Conservation (phyloP, 2,329 filamentous ascomycete genomes). For the Alternaria solani region DNA sequence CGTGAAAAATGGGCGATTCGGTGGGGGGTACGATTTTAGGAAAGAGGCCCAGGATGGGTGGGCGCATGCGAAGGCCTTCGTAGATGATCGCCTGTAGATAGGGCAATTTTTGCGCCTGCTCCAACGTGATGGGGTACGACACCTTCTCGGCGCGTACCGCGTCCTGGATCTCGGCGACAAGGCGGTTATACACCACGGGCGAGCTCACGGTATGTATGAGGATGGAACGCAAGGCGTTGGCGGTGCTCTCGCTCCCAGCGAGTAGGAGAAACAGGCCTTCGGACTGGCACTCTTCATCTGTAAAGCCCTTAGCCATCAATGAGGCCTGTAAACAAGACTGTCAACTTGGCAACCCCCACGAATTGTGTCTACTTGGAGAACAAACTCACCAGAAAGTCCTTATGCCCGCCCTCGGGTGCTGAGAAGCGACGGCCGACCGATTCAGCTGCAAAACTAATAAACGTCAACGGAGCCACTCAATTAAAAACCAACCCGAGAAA, state of each 20-base stretch:
- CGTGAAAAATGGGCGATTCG: neutral
- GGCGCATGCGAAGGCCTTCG: constrained; percentile 43
- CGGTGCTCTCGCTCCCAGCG: constrained; percentile 25
- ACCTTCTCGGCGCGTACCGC: constrained; percentile 4
- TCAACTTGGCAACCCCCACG: neutral
- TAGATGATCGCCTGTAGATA: constrained; percentile 27
- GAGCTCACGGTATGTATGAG: constrained; percentile 14
- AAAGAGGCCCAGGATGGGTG: constrained; percentile 11
- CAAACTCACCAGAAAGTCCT: neutral
- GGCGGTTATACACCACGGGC: constrained; percentile 11
- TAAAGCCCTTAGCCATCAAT: constrained; percentile 17
- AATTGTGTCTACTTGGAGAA: neutral
- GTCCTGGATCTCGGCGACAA: constrained; percentile 15
- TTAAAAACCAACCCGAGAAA: neutral
- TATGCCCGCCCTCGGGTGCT: neutral
- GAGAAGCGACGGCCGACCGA: constrained; percentile 1
- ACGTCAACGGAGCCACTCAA: neutral
- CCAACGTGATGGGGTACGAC: constrained; percentile 13
- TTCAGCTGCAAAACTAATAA: neutral
- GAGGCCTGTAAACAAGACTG: constrained; percentile 3
- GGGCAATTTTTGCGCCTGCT: constrained; percentile 16
- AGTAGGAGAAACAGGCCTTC: constrained; percentile 16
- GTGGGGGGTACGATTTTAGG: constrained; percentile 12
- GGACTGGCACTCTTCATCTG: constrained; percentile 11
- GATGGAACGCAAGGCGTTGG: constrained; percentile 15